Evolutionary conservation across 129 eudicot genomes (phyloP).

Genomic region (Deinandra increscens): DNA sequence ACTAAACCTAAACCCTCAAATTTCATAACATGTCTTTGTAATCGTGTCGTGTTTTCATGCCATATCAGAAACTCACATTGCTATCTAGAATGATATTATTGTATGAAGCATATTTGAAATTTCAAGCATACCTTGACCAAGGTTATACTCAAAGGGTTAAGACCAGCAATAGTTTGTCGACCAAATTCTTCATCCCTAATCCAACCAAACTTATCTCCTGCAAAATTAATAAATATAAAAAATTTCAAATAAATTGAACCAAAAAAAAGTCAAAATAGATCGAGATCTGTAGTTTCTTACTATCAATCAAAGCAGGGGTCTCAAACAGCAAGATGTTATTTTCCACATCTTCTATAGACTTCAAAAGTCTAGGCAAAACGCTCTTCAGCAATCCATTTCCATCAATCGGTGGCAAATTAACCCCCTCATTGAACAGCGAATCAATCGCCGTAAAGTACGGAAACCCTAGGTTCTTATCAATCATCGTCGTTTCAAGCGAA

Average conservation of each 20-base stretch:
- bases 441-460: constrained; percentile 68
- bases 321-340: constrained; percentile 51
- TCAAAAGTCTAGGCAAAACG: constrained; percentile 50
- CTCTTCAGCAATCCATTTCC: constrained; percentile 22
- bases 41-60: too few species aligned
- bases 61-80: neutral
- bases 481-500: constrained; percentile 29
- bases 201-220: constrained; percentile 78
- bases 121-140: constrained; percentile 58
- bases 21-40: neutral
- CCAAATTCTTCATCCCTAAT: constrained; percentile 63
- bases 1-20: neutral
- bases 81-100: too few species aligned
- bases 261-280: neutral
- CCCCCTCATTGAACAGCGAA: constrained; percentile 51
- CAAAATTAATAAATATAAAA: constrained; percentile 16
- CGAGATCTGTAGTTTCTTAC: constrained; percentile 36
- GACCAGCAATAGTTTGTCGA: constrained; percentile 74
- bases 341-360: constrained; percentile 31
- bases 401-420: constrained; percentile 28
- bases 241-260: neutral
- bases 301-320: constrained; percentile 54
- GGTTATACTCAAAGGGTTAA: constrained; percentile 55
- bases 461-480: constrained; percentile 47
- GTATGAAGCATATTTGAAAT: too few species aligned